Evolutionary conservation across 1,284 basidiomycete genomes (phyloP).

Genomic region (Ustilago nuda): DNA sequence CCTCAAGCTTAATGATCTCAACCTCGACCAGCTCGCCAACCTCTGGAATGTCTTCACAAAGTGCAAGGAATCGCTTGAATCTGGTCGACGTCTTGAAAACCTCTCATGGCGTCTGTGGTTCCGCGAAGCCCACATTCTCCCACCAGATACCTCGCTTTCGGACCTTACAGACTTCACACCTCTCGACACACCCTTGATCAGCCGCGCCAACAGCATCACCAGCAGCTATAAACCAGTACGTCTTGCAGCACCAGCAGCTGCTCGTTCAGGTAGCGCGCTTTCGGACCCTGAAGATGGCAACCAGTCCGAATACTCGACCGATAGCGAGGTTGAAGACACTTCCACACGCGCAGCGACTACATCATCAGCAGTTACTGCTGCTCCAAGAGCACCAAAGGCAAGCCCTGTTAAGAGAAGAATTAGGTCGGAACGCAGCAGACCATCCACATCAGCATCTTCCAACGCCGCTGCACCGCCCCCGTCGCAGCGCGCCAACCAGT

Average conservation of each 20-base stretch:
- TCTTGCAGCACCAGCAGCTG: constrained; percentile 12
- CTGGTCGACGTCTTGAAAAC: constrained; percentile 83
- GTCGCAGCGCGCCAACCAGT: constrained; percentile 14
- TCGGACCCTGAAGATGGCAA: constrained; percentile 54
- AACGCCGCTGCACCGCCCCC: constrained; percentile 13
- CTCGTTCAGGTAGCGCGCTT: constrained; percentile 29
- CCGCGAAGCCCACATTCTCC: constrained; percentile 72
- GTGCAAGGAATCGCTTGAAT: constrained; percentile 80
- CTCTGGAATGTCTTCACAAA: constrained; percentile 78
- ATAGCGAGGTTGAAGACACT: constrained; percentile 18
- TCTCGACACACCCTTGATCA: constrained; percentile 53
- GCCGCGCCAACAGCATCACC: constrained; percentile 54
- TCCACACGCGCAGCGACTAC: constrained; percentile 11
- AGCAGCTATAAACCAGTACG: constrained; percentile 44
- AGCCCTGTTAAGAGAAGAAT: constrained; percentile 38
- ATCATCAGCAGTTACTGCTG: neutral
- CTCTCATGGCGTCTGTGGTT: constrained; percentile 87
- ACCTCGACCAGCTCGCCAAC: constrained; percentile 58
- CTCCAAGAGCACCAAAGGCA: constrained; percentile 20
- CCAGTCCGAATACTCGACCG: constrained; percentile 44
- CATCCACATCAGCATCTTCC: constrained; percentile 21
- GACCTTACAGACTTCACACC: constrained; percentile 58
- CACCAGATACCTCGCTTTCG: constrained; percentile 56
- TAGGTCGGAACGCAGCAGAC: constrained; percentile 17
- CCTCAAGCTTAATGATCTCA: constrained; percentile 55